Evolutionary conservation across 371 early-diverging fungal genomes (phyloP).

Genomic region (Mortierella sp.): DNA sequence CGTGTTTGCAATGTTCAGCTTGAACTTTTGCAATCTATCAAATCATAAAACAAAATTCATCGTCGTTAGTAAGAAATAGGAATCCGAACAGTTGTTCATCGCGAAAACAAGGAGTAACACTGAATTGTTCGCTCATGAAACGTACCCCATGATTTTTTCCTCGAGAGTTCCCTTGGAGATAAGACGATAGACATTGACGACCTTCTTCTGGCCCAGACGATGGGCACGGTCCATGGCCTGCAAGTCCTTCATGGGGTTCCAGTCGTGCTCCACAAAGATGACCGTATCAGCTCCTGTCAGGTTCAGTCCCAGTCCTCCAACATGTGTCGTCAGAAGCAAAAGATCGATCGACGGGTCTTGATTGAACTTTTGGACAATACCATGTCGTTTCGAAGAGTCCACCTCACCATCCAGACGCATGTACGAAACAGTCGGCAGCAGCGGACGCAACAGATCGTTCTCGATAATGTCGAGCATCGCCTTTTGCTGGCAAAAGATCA

Average conservation of each 20-base stretch:
- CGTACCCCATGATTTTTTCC: slow-evolving; percentile 94
- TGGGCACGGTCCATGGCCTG: slow-evolving; percentile 99
- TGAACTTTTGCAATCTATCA: slow-evolving; percentile 96
- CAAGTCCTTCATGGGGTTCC: slow-evolving; percentile 98
- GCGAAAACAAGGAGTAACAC: slow-evolving; percentile 4
- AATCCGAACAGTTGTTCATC: neutral
- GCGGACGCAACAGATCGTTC: slow-evolving; percentile 83
- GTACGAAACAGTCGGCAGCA: slow-evolving; percentile 93
- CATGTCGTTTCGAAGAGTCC: slow-evolving; percentile 87
- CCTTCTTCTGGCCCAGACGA: slow-evolving; percentile 97
- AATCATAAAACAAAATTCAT: slow-evolving; percentile 1
- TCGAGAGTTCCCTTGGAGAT: slow-evolving; percentile 94
- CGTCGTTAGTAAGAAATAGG: neutral
- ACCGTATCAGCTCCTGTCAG: slow-evolving; percentile 99
- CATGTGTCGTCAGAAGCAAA: slow-evolving; percentile 96
- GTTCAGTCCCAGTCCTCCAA: slow-evolving; percentile 99
- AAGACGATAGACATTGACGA: slow-evolving; percentile 96
- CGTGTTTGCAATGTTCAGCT: slow-evolving; percentile 98
- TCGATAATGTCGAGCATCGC: slow-evolving; percentile 98
- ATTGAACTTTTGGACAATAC: slow-evolving; percentile 96
- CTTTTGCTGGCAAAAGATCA: slow-evolving; percentile 98
- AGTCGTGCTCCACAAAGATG: slow-evolving; percentile 99
- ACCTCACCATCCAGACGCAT: slow-evolving; percentile 98
- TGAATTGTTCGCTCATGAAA: no score
- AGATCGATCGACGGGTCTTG: slow-evolving; percentile 96